phyloP scores from a whole-genome alignment of 1,284 basidiomycete species.

The Melampsora medusae region DNA sequence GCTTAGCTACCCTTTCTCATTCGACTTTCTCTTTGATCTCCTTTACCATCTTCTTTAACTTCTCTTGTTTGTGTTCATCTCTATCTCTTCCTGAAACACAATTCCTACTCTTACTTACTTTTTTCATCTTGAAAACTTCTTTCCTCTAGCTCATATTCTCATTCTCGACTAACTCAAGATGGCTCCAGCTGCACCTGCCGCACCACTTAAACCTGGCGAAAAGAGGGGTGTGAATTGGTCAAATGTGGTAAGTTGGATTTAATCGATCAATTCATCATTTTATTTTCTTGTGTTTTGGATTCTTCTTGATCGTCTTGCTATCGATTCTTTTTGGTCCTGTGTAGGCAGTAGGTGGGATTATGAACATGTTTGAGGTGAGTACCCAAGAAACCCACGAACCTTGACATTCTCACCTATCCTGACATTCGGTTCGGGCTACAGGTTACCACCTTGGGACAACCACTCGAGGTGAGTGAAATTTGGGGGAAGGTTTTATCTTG shows the following conservation, averaged over 20 bases:
- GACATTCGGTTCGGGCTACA: not conserved
- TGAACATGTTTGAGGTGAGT: conserved; percentile 60
- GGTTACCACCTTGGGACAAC: conserved; percentile 96
- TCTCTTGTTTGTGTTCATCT: too few species aligned
- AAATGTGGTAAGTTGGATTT: conserved; percentile 79
- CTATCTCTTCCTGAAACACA: too few species aligned
- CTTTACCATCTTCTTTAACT: too few species aligned
- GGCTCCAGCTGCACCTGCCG: conserved; percentile 39
- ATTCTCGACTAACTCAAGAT: not conserved
- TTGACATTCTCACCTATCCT: not conserved
- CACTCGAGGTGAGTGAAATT: conserved; percentile 68
- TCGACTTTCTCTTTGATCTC: too few species aligned
- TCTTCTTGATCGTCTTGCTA: not conserved
- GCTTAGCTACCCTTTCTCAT: too few species aligned
- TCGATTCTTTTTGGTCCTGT: not conserved
- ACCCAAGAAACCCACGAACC: not conserved
- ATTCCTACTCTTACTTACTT: too few species aligned
- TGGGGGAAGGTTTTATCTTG: not conserved
- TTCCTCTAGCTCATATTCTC: too few species aligned
- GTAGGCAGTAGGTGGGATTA: conserved; percentile 68
- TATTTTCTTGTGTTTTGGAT: not conserved
- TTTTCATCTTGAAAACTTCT: too few species aligned
- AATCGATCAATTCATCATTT: not conserved
- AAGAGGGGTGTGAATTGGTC: conserved; percentile 90
- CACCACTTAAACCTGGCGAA: conserved; percentile 23